Evolutionary conservation across 192 early-diverging fungal species (phyloP).

Genomic region (Coemansia asiatica): DNA sequence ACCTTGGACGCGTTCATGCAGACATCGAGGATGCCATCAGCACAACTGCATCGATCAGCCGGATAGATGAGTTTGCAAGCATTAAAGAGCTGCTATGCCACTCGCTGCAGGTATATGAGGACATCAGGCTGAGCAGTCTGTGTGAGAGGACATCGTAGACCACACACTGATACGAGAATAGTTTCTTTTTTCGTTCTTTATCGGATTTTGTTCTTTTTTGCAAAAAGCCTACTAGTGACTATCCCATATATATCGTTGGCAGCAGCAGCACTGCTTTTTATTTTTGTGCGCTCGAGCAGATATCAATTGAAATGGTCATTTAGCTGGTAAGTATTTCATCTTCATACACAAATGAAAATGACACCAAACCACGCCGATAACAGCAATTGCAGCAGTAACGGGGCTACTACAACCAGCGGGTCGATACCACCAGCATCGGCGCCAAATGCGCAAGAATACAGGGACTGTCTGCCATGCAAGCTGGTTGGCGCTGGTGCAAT

Average conservation of each 20-base stretch:
- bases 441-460: conserved; percentile 9
- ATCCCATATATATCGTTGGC: too few species aligned
- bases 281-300: too few species aligned
- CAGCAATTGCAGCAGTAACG: neutral
- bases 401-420: neutral
- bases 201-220: neutral
- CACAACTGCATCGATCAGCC: conserved; percentile 19
- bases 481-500: conserved; percentile 37
- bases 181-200: too few species aligned
- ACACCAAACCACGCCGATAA: neutral
- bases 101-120: conserved; percentile 47
- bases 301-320: too few species aligned
- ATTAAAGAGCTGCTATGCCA: conserved; percentile 50
- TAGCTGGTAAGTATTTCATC: too few species aligned
- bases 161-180: neutral
- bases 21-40: conserved; percentile 40
- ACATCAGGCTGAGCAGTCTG: conserved; percentile 13
- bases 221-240: neutral
- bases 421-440: neutral
- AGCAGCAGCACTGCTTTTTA: too few species aligned
- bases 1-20: conserved; percentile 36
- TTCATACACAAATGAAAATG: neutral
- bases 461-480: conserved; percentile 49
- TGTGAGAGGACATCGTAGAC: neutral
- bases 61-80: conserved; percentile 29